Conservation (phyloP, 805 yeast genomes). For the Komagataella kurtzmanii region DNA sequence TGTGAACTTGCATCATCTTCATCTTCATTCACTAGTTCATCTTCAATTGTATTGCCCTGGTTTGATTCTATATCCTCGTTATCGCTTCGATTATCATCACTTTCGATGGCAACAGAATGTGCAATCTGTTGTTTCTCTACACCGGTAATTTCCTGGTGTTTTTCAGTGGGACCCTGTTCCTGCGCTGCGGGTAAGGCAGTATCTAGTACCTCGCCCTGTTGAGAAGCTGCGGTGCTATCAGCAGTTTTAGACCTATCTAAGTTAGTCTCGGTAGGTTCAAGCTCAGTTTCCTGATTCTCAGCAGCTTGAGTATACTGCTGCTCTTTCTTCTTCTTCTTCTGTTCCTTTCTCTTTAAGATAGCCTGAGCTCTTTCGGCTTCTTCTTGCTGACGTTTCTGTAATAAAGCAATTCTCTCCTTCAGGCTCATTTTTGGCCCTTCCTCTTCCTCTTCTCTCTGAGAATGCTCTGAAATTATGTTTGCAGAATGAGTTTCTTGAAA, state of each 20-base stretch:
- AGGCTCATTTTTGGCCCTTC: constrained; percentile 68
- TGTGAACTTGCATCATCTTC: neutral
- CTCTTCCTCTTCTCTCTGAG: constrained; percentile 25
- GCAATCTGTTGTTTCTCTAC: neutral
- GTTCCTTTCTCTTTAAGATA: constrained; percentile 1
- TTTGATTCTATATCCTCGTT: neutral
- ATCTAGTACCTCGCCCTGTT: neutral
- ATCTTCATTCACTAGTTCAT: neutral
- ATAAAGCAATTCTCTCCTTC: constrained; percentile 55
- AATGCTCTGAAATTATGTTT: constrained; percentile 9
- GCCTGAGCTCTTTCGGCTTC: constrained; percentile 3
- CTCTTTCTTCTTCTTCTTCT: constrained; percentile 2
- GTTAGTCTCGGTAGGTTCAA: neutral
- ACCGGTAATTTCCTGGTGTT: neutral
- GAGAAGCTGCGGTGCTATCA: neutral
- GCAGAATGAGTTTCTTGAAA: constrained; percentile 6
- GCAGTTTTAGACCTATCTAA: neutral
- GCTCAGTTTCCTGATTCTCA: neutral
- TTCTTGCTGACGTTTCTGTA: constrained; percentile 3
- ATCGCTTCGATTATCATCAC: neutral
- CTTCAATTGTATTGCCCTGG: neutral
- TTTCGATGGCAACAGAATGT: too few relatives aligned
- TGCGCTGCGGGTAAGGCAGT: neutral
- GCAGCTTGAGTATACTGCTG: neutral
- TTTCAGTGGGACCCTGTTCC: neutral